Evolutionary conservation across 2,329 filamentous ascomycete genomes (phyloP), one percentile per base, ranked within the genome.

Genomic region (Ceratocystis colombiana): DNA sequence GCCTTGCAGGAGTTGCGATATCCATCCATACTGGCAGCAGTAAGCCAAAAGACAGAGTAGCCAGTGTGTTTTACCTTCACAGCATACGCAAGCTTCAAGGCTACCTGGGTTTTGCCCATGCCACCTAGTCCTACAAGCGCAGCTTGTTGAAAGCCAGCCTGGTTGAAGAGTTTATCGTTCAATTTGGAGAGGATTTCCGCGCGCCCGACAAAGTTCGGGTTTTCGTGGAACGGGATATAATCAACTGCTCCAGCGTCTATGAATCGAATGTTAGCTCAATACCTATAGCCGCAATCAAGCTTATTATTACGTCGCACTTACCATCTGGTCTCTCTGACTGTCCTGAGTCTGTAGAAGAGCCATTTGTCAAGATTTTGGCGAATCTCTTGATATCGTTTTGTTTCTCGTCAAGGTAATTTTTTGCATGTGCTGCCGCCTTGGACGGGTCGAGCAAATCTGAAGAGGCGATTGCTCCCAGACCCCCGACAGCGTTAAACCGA

Each of bases 401-500:
- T 6, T 33, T 33, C 1, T 33, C 1, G 6, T 33, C 1, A 33
- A 33, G 30, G 10, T n/a, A 22, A 2, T 22, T 22, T 28, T 10
- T 53, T n/a, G 44, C n/a, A 6, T 46, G 44, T 46, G n/a, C 44
- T 46, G n/a, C 20, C 48, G 7, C 20, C 10, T 10, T 25, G 1
- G 20, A 10, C 22, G 5, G 4, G n/a, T 22, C 15, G 48, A 22
- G 5, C 71, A 71, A 73, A 44, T 73, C 71, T 0, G 71, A 70
- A 7, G 72, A 53, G 0, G 68, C 70, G 25, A 72, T 64, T 50
- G 71, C 69, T 41, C 71, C 48, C 7, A 74, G 63, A 5, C 73
- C 73, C 17, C 66, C 66, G 12, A 71, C 70, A 1, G 73, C 71
- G 45, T 72, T 72, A 62, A 73, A 72, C 17, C 72, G 67, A 46